phyloP scores from a whole-genome alignment of 306 rosid genomes.

The Styphnolobium japonicum region DNA sequence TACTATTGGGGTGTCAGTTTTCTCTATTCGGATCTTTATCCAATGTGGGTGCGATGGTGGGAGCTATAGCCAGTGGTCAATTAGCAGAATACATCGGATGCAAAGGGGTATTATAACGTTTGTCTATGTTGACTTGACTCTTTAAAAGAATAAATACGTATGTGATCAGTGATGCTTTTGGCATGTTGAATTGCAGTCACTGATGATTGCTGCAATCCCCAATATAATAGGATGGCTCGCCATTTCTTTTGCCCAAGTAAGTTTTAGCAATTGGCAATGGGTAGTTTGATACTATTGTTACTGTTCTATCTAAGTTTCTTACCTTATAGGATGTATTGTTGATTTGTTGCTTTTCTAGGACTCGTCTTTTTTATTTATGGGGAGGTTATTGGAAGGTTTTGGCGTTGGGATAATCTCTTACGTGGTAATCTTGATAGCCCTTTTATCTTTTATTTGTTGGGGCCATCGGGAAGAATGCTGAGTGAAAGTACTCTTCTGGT shows the following conservation, averaged over 20 bases:
- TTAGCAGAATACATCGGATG: slow-evolving; percentile 76
- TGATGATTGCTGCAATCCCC: slow-evolving; percentile 72
- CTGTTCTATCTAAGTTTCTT: not conserved
- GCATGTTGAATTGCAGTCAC: slow-evolving; percentile 52
- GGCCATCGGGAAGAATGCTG: slow-evolving; percentile 7
- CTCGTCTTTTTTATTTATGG: slow-evolving; percentile 73
- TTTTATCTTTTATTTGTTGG: not conserved
- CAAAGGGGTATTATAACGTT: slow-evolving; percentile 94
- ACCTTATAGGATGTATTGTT: not conserved
- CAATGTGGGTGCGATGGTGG: slow-evolving; percentile 90
- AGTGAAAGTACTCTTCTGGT: slow-evolving; percentile 10
- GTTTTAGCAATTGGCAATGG: not conserved
- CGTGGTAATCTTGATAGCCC: slow-evolving; percentile 49
- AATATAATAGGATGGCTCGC: slow-evolving; percentile 76
- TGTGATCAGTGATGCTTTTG: slow-evolving; percentile 12
- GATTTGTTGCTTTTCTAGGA: slow-evolving; percentile 56
- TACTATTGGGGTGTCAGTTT: slow-evolving; percentile 42
- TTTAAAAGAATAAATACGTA: not conserved
- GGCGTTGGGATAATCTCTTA: slow-evolving; percentile 92
- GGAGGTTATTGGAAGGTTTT: slow-evolving; percentile 87
- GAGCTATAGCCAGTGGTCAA: slow-evolving; percentile 90
- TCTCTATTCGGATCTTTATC: slow-evolving; percentile 81
- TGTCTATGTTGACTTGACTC: not conserved
- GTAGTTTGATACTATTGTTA: not conserved
- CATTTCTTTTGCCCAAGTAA: slow-evolving; percentile 68